Evolutionary conservation across 2,329 filamentous ascomycete genomes (phyloP), one percentile per base, ranked within the genome.

Genomic region (Claviceps pazoutovae): DNA sequence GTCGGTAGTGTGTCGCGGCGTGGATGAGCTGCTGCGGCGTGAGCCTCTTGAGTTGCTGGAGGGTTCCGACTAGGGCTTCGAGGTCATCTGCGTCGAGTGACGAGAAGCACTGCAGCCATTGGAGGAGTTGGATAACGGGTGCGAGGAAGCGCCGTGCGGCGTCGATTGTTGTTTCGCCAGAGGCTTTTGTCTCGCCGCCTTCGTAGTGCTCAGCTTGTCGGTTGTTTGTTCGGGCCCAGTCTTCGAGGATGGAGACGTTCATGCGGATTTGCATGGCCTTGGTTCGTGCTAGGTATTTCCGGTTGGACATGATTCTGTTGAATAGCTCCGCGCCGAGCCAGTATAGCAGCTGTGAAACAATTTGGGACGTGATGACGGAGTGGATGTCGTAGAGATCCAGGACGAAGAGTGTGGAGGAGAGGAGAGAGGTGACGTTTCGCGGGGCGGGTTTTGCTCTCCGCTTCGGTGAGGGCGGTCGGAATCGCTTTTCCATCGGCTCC

Each of bases 181-280:
- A 87, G 6, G 86, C 82, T 17, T 78, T 85, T 67, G 88, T 90
- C 50, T 91, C 90, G 17, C 91, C 91, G 59, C 89, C 85, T 66
- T 98, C 91, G 65, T 88, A 97, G 67, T 97, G 91, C 63, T 97
- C 93, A 1, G 93, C 89, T 59, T 94, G 84, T 30, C 93, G 81
- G 64, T 95, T 97, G 68, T 98, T 98, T 16, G 80, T 78, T 34
- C 91, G 79, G 1, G 93, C 91, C 93, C 93, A 98, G 63, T 98
- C 93, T 66, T 98, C 93, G 19, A 98, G 73, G 7, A 83, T 84
- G 0, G 93, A 97, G 6, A 98, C 82, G 64, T 98, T 98, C 90
- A 98, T 97, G 58, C 93, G 87, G 60, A 98, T 97, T 66, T 98
- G 93, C 93, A 98, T 98, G 3, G 93, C 93, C 68, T 98, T 98